Evolutionary conservation across 495 filamentous ascomycete species (phyloP), one percentile per base, ranked within the genome.

Genomic region (Xylaria grammica): DNA sequence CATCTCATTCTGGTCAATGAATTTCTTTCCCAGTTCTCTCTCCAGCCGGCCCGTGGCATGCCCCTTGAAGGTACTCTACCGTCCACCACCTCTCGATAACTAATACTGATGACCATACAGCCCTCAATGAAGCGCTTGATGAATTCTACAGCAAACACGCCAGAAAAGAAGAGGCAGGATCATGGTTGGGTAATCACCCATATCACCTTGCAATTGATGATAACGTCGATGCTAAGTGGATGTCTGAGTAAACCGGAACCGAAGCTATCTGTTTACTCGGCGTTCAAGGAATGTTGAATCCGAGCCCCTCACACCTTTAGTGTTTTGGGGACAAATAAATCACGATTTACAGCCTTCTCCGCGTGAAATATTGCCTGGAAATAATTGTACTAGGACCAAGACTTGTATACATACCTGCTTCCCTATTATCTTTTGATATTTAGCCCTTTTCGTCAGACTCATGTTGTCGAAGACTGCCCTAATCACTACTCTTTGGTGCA

Each of bases 141-240:
- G 56, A 60, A 24, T 60, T 48, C 19, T 60, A 46, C 45, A 46
- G 40, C 34, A 60, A 32, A n/a, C 20, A 46, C 40, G 56, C 56
- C 4, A 10, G n/a, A 17, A 44, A 30, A 26, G 27, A 60, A 15
- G 48, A 4, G 56, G 56, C 22, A 32, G 34, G 48, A 3, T 13
- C 7, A 20, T 60, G 56, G 56, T 20, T 60, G 11, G 40, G 48
- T 8, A 46, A 45, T 1, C 40, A 60, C 56, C 56, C 56, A 20
- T 44, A 29, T n/a, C 2, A 60, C 27, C 30, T 32, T 4, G 40
- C 56, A 26, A 4, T 46, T 3, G 40, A 29, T 20, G 40, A 60
- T 30, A 1, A 29, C 29, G 13, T 32, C n/a, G 56, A 60, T 32
- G 38, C 36, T 24, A 10, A 46, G 26, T 48, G 40, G 56, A 60